Conservation (phyloP, 495 filamentous ascomycete genomes). For the Talaromyces adpressus region DNA sequence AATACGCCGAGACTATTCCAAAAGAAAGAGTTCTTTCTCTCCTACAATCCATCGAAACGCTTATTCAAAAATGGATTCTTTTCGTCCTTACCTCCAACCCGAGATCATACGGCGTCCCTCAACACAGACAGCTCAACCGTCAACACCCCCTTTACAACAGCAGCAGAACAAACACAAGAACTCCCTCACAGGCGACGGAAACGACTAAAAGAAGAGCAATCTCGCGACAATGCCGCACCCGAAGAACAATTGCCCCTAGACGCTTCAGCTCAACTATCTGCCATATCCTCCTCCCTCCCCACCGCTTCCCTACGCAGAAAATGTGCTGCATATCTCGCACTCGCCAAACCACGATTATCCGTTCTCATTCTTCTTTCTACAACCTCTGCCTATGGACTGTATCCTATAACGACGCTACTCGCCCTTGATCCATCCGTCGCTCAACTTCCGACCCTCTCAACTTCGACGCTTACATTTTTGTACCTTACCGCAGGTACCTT, state of each 20-base stretch:
- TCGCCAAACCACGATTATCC: slow-evolving; percentile 90
- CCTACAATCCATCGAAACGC: slow-evolving; percentile 20
- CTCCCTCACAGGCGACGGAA: slow-evolving; percentile 45
- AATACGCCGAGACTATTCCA: slow-evolving; percentile 19
- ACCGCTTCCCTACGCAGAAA: slow-evolving; percentile 66
- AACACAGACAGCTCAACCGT: slow-evolving; percentile 10
- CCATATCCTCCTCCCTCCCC: slow-evolving; percentile 58
- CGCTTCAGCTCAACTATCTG: slow-evolving; percentile 74
- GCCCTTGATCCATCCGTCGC: slow-evolving; percentile 55
- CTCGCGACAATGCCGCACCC: slow-evolving; percentile 13
- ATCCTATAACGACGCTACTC: slow-evolving; percentile 61
- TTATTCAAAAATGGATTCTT: slow-evolving; percentile 20
- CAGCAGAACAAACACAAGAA: slow-evolving; percentile 23
- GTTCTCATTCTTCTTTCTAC: slow-evolving; percentile 88
- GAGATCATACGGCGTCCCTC: slow-evolving; percentile 7
- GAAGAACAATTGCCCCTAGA: slow-evolving; percentile 60
- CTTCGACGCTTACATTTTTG: slow-evolving; percentile 80
- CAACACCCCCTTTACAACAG: slow-evolving; percentile 5
- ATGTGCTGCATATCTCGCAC: slow-evolving; percentile 78
- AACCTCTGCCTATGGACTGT: slow-evolving; percentile 86
- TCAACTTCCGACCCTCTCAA: slow-evolving; percentile 73
- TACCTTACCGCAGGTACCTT: slow-evolving; percentile 89
- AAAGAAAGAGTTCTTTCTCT: slow-evolving; percentile 38
- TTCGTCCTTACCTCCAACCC: slow-evolving; percentile 21
- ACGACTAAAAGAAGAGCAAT: slow-evolving; percentile 36